Evolutionary conservation across 2,329 filamentous ascomycete species (phyloP).

Genomic region (Emmonsia crescens): DNA sequence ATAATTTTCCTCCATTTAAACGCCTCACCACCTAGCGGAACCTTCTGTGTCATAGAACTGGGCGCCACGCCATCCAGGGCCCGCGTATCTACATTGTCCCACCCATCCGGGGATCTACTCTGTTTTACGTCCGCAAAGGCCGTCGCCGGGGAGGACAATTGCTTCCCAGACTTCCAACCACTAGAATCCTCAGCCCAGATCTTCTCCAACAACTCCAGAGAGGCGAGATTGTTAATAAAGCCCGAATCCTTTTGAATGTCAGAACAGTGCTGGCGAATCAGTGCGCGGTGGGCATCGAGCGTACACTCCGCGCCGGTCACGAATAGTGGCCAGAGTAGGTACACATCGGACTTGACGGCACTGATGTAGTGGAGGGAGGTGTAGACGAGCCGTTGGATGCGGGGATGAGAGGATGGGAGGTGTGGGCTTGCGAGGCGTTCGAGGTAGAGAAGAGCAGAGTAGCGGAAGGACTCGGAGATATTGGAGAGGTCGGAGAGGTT

Average conservation of each 20-base stretch:
- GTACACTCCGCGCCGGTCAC: conserved; percentile 84
- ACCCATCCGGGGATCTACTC: neutral
- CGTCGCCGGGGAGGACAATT: neutral
- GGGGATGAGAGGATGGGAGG: conserved; percentile 59
- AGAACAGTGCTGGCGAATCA: conserved; percentile 68
- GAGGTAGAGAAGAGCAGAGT: conserved; percentile 78
- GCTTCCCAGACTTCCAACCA: neutral
- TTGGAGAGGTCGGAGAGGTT: conserved; percentile 66
- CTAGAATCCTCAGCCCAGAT: conserved; percentile 52
- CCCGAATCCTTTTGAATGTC: conserved; percentile 82
- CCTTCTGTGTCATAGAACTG: neutral
- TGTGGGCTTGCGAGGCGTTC: conserved; percentile 73
- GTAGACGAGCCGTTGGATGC: conserved; percentile 73
- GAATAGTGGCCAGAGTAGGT: conserved; percentile 87
- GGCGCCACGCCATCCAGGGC: neutral
- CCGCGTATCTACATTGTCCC: neutral
- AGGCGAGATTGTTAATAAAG: conserved; percentile 86
- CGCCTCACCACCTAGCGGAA: conserved; percentile 9
- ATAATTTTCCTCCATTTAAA: conserved; percentile 24
- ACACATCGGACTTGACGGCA: conserved; percentile 72
- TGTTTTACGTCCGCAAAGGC: neutral
- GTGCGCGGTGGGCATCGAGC: conserved; percentile 63
- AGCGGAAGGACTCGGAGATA: conserved; percentile 82
- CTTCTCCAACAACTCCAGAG: conserved; percentile 72
- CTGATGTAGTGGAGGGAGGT: conserved; percentile 76